phyloP scores from a whole-genome alignment of 1,284 basidiomycete genomes.

The Apiotrichum gamsii region DNA sequence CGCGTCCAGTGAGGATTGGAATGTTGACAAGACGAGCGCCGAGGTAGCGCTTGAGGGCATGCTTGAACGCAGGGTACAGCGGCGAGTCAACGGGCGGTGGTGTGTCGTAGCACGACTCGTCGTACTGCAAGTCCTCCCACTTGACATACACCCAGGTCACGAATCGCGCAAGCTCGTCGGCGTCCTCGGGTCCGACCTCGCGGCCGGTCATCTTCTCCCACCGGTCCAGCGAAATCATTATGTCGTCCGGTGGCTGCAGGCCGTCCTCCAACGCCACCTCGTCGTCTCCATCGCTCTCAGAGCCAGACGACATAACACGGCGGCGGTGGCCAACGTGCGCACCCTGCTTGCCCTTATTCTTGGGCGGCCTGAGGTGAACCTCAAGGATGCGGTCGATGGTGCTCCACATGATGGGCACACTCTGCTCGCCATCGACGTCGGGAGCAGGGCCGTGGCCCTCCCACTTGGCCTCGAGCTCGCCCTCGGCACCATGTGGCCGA shows the following conservation, averaged over 20 bases:
- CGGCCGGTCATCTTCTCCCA: slow-evolving; percentile 55
- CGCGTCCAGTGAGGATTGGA: slow-evolving; percentile 47
- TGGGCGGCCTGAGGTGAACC: slow-evolving; percentile 55
- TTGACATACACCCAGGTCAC: slow-evolving; percentile 55
- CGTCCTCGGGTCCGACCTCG: slow-evolving; percentile 53
- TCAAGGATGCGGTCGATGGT: slow-evolving; percentile 75
- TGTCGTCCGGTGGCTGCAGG: slow-evolving; percentile 23
- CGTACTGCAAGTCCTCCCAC: slow-evolving; percentile 84
- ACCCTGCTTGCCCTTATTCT: slow-evolving; percentile 21
- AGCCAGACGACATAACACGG: slow-evolving; percentile 29
- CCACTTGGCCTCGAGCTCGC: slow-evolving; percentile 17
- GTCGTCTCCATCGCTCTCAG: slow-evolving; percentile 2
- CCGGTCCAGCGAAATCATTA: slow-evolving; percentile 43
- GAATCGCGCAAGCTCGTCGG: slow-evolving; percentile 51
- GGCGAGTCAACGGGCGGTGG: slow-evolving; percentile 54
- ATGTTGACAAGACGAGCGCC: slow-evolving; percentile 60
- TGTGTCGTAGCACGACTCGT: slow-evolving; percentile 86
- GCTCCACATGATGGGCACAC: slow-evolving; percentile 56
- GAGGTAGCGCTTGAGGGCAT: slow-evolving; percentile 62
- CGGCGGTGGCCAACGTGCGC: slow-evolving; percentile 20
- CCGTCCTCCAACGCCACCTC: slow-evolving; percentile 25
- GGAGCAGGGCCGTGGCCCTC: slow-evolving; percentile 41
- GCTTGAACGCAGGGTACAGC: slow-evolving; percentile 58
- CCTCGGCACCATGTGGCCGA: slow-evolving; percentile 5
- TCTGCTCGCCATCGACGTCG: slow-evolving; percentile 58